These are phyloP conservation scores for Fusarium marasasianum DNA, from an alignment of 2,329 filamentous ascomycete genomes.

Conservation along the genomic window DNA sequence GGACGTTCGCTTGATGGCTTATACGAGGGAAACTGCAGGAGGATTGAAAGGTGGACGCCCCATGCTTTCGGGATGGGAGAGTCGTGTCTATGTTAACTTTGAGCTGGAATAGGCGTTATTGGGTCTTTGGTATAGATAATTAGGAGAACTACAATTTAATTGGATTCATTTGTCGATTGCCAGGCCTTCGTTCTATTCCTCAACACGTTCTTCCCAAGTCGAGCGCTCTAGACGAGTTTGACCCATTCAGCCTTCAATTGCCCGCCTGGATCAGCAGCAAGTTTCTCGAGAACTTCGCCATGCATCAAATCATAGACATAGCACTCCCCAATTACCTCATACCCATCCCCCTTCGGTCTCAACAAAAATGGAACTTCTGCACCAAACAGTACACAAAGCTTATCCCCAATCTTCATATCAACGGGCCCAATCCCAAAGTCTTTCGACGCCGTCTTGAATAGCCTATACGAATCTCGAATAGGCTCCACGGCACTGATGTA, in stretches of 20 bases:
- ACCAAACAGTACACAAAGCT: background rate
- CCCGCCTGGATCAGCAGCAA: accelerated
- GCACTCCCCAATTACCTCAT: background rate
- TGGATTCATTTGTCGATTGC: accelerated
- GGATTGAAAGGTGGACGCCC: background rate
- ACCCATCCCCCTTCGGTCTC: background rate
- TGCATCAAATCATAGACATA: background rate
- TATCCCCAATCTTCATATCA: background rate
- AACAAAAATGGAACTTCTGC: background rate
- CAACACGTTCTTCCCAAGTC: too few relatives aligned
- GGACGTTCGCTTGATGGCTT: conserved; percentile 40
- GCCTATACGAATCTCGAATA: accelerated
- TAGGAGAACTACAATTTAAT: background rate
- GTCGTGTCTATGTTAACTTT: conserved; percentile 35
- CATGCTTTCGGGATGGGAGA: conserved; percentile 27
- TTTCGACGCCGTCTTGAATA: accelerated
- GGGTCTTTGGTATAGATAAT: accelerated
- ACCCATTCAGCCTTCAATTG: background rate
- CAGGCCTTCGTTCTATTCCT: too few relatives aligned
- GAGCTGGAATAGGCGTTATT: background rate
- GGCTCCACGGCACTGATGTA: background rate
- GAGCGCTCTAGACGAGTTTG: background rate
- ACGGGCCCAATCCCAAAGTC: background rate
- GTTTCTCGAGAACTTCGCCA: background rate
- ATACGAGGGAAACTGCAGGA: conserved; percentile 20